phyloP scores from a whole-genome alignment of 257 asterid species.

The Verbascum thapsus region DNA sequence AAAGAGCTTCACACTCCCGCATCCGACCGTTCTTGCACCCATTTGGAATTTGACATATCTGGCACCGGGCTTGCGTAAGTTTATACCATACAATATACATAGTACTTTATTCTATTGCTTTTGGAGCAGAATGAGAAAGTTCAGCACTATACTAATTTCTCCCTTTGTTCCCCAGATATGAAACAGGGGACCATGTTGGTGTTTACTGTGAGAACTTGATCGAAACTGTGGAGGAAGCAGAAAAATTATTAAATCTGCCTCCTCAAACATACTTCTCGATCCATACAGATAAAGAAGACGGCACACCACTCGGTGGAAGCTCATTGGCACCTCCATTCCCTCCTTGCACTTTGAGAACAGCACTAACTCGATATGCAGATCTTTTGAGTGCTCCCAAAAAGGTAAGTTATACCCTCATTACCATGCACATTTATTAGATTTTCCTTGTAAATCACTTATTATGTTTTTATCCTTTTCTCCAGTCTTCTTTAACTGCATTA shows the following conservation, averaged over 20 bases:
- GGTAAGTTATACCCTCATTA: conserved; percentile 41
- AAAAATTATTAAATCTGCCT: conserved; percentile 56
- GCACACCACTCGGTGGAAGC: conserved; percentile 74
- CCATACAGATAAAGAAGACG: conserved; percentile 78
- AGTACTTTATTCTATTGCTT: too few species aligned
- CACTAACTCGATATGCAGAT: conserved; percentile 83
- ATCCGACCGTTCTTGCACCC: conserved; percentile 96
- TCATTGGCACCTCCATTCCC: conserved; percentile 87
- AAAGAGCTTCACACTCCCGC: conserved; percentile 92
- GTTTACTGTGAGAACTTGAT: conserved; percentile 75
- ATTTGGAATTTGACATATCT: conserved; percentile 89
- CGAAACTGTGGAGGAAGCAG: conserved; percentile 89
- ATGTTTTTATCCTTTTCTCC: conserved; percentile 32
- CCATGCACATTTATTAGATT: background rate
- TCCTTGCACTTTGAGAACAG: conserved; percentile 84
- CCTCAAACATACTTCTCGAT: conserved; percentile 84
- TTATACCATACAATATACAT: background rate
- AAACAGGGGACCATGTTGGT: conserved; percentile 98
- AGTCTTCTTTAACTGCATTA: conserved; percentile 79
- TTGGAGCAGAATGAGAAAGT: conserved; percentile 1
- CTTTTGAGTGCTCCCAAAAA: conserved; percentile 88
- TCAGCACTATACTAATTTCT: conserved; percentile 4
- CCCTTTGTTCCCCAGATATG: conserved; percentile 56
- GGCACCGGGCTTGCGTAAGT: conserved; percentile 87
- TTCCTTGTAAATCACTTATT: conserved; percentile 18